These are phyloP conservation scores for Marasmius oreades DNA, from an alignment of 1,284 basidiomycete species.

Conservation along the genomic window DNA sequence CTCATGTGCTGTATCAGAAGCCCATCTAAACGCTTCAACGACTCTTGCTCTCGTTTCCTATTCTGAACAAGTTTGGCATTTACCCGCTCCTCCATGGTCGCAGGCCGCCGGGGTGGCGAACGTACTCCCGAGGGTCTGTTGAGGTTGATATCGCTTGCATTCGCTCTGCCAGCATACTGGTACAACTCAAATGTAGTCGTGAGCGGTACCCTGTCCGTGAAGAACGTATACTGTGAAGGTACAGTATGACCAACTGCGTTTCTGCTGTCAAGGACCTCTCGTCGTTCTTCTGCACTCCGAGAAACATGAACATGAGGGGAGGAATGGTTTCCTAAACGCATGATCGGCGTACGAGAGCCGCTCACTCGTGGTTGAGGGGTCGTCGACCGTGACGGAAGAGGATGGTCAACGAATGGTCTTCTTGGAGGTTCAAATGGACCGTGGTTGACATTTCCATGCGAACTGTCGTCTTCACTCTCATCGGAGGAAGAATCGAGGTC, in stretches of 20 bases:
- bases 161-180: slow-evolving; percentile 31
- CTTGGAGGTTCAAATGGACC: not conserved
- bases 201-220: slow-evolving; percentile 29
- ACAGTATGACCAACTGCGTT: not conserved
- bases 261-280: slow-evolving; percentile 23
- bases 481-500: slow-evolving; percentile 33
- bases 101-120: slow-evolving; percentile 1
- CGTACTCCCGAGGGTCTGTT: not conserved
- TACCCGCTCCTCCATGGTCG: slow-evolving; percentile 17
- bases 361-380: slow-evolving; percentile 23
- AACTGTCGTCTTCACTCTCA: slow-evolving; percentile 14
- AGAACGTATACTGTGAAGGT: slow-evolving; percentile 24
- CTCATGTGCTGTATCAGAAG: slow-evolving; percentile 74
- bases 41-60: slow-evolving; percentile 46
- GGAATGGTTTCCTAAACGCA: slow-evolving; percentile 38
- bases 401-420: not conserved
- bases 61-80: slow-evolving; percentile 28
- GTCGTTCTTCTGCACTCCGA: slow-evolving; percentile 17
- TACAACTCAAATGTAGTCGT: slow-evolving; percentile 39
- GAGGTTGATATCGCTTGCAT: not conserved
- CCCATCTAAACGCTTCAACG: slow-evolving; percentile 62
- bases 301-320: slow-evolving; percentile 28
- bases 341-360: slow-evolving; percentile 27
- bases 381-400: slow-evolving; percentile 6
- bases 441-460: not conserved